phyloP scores from a whole-genome alignment of 164 flowering plant species.

The Macadamia tetraphylla region DNA sequence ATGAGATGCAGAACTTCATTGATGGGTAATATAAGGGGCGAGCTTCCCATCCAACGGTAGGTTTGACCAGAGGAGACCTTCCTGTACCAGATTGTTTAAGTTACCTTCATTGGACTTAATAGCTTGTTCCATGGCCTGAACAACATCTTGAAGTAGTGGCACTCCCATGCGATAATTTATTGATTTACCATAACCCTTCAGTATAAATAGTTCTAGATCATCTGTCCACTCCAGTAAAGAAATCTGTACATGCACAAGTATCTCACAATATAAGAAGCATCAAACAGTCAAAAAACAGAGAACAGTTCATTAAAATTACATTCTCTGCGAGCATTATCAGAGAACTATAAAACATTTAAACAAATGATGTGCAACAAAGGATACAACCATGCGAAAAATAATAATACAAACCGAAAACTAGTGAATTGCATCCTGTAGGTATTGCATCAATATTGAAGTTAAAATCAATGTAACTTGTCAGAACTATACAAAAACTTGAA shows the following conservation, averaged over 20 bases:
- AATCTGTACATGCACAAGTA: conserved; percentile 33
- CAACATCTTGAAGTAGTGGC: conserved; percentile 79
- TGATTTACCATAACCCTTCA: conserved; percentile 91
- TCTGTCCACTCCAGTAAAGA: conserved; percentile 92
- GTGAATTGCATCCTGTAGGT: too few relatives aligned
- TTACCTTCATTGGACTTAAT: conserved; percentile 78
- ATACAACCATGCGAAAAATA: too few relatives aligned
- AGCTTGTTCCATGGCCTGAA: conserved; percentile 85
- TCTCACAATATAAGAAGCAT: conserved; percentile 3
- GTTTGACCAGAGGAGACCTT: too few relatives aligned
- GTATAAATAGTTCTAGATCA: conserved; percentile 74
- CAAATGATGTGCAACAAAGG: background rate
- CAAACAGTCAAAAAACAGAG: conserved; percentile 3
- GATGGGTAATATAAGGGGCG: too few relatives aligned
- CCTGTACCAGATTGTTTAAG: too few relatives aligned
- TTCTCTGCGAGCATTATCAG: too few relatives aligned
- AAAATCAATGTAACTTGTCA: too few relatives aligned
- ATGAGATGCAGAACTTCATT: too few relatives aligned
- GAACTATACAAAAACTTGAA: too few relatives aligned
- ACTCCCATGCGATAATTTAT: conserved; percentile 86
- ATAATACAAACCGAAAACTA: too few relatives aligned
- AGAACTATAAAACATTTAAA: background rate
- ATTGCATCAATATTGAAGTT: too few relatives aligned
- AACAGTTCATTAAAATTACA: background rate
- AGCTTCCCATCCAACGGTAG: too few relatives aligned